Conservation (phyloP, 257 asterid species). For the Solanum lycopersicoides region DNA sequence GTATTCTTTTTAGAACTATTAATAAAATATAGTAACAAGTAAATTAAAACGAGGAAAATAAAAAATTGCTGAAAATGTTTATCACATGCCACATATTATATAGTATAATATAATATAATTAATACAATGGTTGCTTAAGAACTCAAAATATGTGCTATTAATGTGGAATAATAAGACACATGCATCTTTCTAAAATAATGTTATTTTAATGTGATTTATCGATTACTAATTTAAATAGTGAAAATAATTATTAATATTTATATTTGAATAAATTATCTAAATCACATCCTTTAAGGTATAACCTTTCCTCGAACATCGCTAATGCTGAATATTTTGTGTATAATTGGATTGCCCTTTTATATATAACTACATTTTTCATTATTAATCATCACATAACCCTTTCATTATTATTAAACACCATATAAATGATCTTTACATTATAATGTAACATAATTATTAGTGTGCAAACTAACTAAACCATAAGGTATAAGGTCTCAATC, state of each 20-base stretch:
- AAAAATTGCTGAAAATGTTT: not conserved
- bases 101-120: no score
- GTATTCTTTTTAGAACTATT: not conserved
- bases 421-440: not conserved
- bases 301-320: fast-evolving
- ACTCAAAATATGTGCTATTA: not conserved
- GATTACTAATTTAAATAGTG: fast-evolving
- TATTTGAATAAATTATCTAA: not conserved
- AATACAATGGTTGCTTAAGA: not conserved
- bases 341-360: not conserved
- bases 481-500: not conserved
- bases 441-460: not conserved
- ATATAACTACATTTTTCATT: not conserved
- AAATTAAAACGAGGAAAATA: not conserved
- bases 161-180: not conserved
- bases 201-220: no score
- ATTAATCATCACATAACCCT: not conserved
- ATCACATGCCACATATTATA: not conserved
- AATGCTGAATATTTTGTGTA: not conserved
- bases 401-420: not conserved
- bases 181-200: not conserved
- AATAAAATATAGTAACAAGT: not conserved
- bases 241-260: not conserved
- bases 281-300: fast-evolving
- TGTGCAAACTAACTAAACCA: not conserved